Base-by-base conservation (phyloP, 2,329 filamentous ascomycete genomes). In the Akanthomyces lecanii region DNA sequence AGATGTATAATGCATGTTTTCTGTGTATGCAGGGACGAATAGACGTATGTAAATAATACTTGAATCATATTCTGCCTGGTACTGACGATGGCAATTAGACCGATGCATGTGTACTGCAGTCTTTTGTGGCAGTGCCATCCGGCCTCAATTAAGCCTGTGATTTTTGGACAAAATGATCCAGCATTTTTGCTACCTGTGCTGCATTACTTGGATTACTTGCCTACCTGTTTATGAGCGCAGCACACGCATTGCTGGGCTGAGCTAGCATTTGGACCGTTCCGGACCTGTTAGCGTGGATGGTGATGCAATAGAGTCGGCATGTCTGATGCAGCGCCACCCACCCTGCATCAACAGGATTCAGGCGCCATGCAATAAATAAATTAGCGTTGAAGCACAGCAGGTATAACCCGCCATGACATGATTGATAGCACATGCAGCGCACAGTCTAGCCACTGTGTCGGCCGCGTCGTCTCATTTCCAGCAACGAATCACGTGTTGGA, bases 401-500 rank as follows among this genome's bases (percentile, higher is more conserved):
- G 11, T 18, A 33, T 14, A 30, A n/a, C 48, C 48, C 5, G 18
- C 28, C 28, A n/a, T 44, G 18, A 18, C n/a, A 40, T 55, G 25
- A 38, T 21, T 55, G 30, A 33, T 30, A 11, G 38, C 28, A 40
- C 40, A 57, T 57, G 25, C 12, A 45, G 54, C 18, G 14, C 12
- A 16, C 23, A 36, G 54, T 47, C 40, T 47, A 28, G 42, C 25
- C 54, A 57, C 38, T n/a, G 54, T 55, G 25, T 16, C 10, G 54
- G 3, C 40, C 54, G 18, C 10, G 54, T 57, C 54, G 54, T 57
- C 45, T 62, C 60, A 62, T 62, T 56, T 62, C 40, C n/a, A 40
- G 51, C 38, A 25, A 56, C 53, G 48, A 55, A 63, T 66, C 63
- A 66, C 65, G 65, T 62, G 42, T 50, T 30, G 44, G 44, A 38